Conservation (phyloP, 305 asterid species). For the Solanum aculeatissimum region DNA sequence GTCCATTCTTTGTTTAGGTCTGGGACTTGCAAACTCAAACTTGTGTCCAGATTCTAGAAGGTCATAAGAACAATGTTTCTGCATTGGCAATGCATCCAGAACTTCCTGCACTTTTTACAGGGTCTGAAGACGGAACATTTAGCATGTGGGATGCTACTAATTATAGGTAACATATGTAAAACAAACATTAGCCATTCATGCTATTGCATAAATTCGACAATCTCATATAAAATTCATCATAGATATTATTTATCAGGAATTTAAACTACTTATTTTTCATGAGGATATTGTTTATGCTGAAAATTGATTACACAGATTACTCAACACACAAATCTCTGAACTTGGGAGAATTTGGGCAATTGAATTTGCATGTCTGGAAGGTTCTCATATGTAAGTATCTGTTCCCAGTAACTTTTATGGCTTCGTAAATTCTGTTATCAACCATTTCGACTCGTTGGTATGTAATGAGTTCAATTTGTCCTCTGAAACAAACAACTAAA, state of each 20-base stretch:
- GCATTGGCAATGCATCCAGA: conserved; percentile 59
- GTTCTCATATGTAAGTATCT: conserved; percentile 41
- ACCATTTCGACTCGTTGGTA: not conserved
- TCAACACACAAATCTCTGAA: conserved; percentile 48
- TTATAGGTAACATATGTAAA: conserved; percentile 29
- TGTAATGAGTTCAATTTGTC: not conserved
- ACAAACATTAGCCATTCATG: not conserved
- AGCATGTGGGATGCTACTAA: conserved; percentile 61
- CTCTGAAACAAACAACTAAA: not conserved
- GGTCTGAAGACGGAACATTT: conserved; percentile 63
- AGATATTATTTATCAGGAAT: not conserved
- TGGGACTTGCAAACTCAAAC: conserved; percentile 64
- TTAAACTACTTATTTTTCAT: not conserved
- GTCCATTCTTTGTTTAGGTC: conserved; percentile 12
- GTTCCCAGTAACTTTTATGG: not conserved
- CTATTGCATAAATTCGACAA: not conserved
- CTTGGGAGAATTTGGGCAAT: conserved; percentile 66
- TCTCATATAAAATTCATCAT: too few relatives aligned
- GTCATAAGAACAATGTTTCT: conserved; percentile 59
- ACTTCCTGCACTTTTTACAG: conserved; percentile 51
- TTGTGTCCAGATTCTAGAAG: conserved; percentile 53
- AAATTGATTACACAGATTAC: conserved; percentile 24
- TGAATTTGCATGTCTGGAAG: conserved; percentile 31
- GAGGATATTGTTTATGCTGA: not conserved
- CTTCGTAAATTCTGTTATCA: not conserved